A percentile compares a stretch with the other conserved stretches of the same genome.
phyloP scores from a whole-genome alignment of 2,329 filamentous ascomycete species.

The Parastagonospora nodorum region DNA sequence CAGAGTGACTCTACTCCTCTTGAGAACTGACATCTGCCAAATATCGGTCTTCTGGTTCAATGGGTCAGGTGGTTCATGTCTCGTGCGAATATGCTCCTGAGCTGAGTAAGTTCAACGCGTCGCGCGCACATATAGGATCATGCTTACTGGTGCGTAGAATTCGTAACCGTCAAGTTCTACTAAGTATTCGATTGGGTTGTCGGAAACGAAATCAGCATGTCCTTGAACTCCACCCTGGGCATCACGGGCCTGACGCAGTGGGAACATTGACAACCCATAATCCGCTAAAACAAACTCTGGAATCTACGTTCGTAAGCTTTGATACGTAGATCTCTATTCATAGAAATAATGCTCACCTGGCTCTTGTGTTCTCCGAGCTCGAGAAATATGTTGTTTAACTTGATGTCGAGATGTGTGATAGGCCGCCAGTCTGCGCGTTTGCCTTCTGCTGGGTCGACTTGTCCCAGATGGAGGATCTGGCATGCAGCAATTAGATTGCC shows the following conservation, averaged over 20 bases:
- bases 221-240: too few relatives aligned
- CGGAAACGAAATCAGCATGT: neutral
- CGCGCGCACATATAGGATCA: neutral
- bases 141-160: neutral
- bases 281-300: neutral
- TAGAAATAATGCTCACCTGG: neutral
- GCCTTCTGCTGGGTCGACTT: neutral
- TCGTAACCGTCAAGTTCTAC: neutral
- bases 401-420: conserved; percentile 1
- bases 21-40: neutral
- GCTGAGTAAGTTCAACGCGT: neutral
- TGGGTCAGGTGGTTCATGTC: neutral
- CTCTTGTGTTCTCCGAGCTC: neutral
- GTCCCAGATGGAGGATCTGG: neutral
- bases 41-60: conserved; percentile 4
- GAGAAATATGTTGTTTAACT: neutral
- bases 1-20: neutral
- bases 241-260: too few relatives aligned
- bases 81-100: neutral
- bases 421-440: neutral
- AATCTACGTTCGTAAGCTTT: neutral
- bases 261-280: neutral
- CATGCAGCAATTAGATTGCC: neutral
- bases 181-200: neutral
- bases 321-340: neutral